Evolutionary conservation across 2,329 filamentous ascomycete species (phyloP).

Genomic region (Alternaria postmessia): DNA sequence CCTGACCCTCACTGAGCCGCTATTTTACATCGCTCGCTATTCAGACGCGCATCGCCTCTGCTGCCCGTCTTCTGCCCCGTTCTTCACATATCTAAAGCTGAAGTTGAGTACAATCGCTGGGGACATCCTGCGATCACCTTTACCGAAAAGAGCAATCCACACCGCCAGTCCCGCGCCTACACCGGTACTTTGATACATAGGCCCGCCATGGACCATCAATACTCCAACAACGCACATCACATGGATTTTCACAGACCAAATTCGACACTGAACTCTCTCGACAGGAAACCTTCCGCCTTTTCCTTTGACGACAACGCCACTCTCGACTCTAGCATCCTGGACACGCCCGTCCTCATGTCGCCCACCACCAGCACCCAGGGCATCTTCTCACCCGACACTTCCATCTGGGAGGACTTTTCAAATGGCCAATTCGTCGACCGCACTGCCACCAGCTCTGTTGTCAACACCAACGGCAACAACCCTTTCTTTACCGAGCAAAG

Average conservation of each 20-base stretch:
- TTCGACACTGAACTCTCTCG: slow-evolving; percentile 45
- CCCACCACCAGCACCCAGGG: slow-evolving; percentile 58
- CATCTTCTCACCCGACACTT: slow-evolving; percentile 62
- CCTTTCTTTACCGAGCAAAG: slow-evolving; percentile 59
- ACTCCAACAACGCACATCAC: slow-evolving; percentile 32
- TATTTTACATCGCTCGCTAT: slow-evolving; percentile 14
- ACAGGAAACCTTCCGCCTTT: slow-evolving; percentile 50
- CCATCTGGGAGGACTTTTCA: slow-evolving; percentile 58
- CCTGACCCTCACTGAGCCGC: slow-evolving; percentile 25
- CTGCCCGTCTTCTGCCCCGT: slow-evolving; percentile 16
- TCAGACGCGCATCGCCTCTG: slow-evolving; percentile 15
- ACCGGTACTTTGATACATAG: slow-evolving; percentile 53
- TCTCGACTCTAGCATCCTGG: slow-evolving; percentile 56
- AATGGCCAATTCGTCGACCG: slow-evolving; percentile 51
- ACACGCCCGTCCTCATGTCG: slow-evolving; percentile 57
- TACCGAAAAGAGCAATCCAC: slow-evolving; percentile 49
- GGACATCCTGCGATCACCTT: slow-evolving; percentile 30
- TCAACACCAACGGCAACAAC: slow-evolving; percentile 55
- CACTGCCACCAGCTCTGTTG: slow-evolving; percentile 47
- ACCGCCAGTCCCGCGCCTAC: slow-evolving; percentile 51
- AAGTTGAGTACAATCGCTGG: slow-evolving; percentile 23
- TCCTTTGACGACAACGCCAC: slow-evolving; percentile 63
- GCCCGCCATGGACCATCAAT: slow-evolving; percentile 49
- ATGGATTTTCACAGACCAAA: slow-evolving; percentile 52
- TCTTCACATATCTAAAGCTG: background rate